phyloP scores from a whole-genome alignment of 345 rosid species.

The Nephelium lappaceum region DNA sequence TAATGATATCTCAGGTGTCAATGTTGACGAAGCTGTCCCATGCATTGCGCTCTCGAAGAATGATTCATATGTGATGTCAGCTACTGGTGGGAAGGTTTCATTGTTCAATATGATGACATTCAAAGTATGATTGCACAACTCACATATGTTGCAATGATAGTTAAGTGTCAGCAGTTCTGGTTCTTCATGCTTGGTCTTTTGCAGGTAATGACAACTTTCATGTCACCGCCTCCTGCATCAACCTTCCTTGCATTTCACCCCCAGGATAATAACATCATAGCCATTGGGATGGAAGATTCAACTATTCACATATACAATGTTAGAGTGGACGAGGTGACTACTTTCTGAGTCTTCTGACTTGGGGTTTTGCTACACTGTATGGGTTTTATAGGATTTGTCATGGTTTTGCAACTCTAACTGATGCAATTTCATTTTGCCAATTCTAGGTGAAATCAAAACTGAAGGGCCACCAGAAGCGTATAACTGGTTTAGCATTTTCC shows the following conservation, averaged over 20 bases:
- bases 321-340: slow-evolving; percentile 75
- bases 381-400: neutral
- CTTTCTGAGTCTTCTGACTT: neutral
- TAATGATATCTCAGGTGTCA: slow-evolving; percentile 76
- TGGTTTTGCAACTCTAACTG: neutral
- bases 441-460: slow-evolving; percentile 77
- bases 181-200: slow-evolving; percentile 11
- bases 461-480: slow-evolving; percentile 86
- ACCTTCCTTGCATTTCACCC: slow-evolving; percentile 91
- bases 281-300: slow-evolving; percentile 93
- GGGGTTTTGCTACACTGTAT: neutral
- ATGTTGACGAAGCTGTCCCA: slow-evolving; percentile 78
- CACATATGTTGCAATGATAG: neutral
- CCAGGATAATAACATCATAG: slow-evolving; percentile 82
- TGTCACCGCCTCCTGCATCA: slow-evolving; percentile 82
- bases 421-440: slow-evolving; percentile 16
- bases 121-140: slow-evolving; percentile 48
- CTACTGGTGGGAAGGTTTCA: slow-evolving; percentile 88
- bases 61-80: slow-evolving; percentile 91
- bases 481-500: slow-evolving; percentile 86
- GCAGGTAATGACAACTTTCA: slow-evolving; percentile 92
- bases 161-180: neutral
- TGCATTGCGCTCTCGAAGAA: slow-evolving; percentile 96
- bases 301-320: slow-evolving; percentile 81
- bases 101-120: slow-evolving; percentile 93